These are phyloP conservation scores for Penstemon barbatus DNA, from an alignment of 257 asterid species.

Conservation along the genomic window DNA sequence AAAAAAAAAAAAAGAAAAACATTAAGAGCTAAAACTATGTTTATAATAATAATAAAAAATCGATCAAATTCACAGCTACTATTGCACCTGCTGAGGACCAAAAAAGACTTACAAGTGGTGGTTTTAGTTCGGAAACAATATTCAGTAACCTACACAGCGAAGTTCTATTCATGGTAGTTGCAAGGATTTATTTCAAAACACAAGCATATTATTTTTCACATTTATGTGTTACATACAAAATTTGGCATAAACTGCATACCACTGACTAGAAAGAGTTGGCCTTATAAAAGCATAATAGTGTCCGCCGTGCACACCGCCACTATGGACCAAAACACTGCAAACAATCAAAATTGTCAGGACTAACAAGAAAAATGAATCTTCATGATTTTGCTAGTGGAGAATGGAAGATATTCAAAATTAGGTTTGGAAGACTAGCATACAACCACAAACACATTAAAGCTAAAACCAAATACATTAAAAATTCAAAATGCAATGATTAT, in stretches of 20 bases:
- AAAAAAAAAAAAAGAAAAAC: constrained; percentile 11
- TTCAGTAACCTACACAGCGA: background rate
- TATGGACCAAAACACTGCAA: constrained; percentile 57
- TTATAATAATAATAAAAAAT: background rate
- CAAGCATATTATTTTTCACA: constrained; percentile 1
- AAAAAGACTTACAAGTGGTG: background rate
- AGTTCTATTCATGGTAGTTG: background rate
- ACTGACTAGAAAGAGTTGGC: constrained; percentile 49
- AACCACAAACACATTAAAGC: constrained; percentile 23
- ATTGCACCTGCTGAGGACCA: constrained; percentile 22
- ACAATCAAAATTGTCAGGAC: constrained; percentile 21
- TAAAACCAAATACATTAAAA: constrained; percentile 15
- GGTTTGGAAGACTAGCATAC: constrained; percentile 17
- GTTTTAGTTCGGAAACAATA: background rate
- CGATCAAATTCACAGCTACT: constrained; percentile 10
- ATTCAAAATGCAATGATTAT: constrained; percentile 1
- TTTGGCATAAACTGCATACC: constrained; percentile 37
- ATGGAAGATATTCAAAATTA: constrained; percentile 16
- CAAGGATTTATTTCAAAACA: background rate
- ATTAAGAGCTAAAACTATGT: background rate
- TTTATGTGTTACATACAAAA: constrained; percentile 5
- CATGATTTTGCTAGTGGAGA: constrained; percentile 15
- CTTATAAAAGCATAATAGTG: constrained; percentile 51
- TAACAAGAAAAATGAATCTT: constrained; percentile 11
- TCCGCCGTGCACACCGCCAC: constrained; percentile 59